Evolutionary conservation across 768 basidiomycete species (phyloP).

Genomic region (Punctularia strigosozonata): DNA sequence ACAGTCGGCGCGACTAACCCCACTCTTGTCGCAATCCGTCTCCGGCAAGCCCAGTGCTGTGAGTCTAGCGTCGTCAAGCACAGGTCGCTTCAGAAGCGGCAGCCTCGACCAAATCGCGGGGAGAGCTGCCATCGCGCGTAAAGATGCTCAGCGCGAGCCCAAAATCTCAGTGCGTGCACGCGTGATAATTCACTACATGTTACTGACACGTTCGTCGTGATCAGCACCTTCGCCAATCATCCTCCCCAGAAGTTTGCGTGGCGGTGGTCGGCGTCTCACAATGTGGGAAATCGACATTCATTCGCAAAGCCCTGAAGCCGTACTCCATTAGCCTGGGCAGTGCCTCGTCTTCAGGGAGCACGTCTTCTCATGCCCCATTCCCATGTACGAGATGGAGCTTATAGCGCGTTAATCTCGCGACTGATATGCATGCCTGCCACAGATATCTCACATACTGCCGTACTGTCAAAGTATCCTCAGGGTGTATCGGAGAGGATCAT

Average conservation of each 20-base stretch:
- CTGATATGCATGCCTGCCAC: conserved; percentile 17
- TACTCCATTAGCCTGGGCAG: conserved; percentile 27
- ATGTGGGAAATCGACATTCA: conserved; percentile 80
- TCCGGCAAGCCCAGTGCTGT: too few relatives aligned
- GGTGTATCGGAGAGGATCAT: conserved; percentile 9
- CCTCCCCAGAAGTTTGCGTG: conserved; percentile 37
- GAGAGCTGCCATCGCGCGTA: not conserved
- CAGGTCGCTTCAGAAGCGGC: too few relatives aligned
- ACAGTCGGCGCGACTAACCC: too few relatives aligned
- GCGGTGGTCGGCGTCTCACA: conserved; percentile 68
- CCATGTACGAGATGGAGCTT: not conserved
- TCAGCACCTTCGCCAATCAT: not conserved
- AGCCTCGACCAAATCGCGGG: not conserved
- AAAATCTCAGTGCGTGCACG: not conserved
- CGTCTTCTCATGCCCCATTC: not conserved
- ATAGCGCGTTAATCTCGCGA: not conserved
- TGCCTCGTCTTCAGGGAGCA: not conserved
- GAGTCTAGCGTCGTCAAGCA: too few relatives aligned
- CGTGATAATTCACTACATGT: not conserved
- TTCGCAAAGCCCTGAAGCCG: conserved; percentile 61
- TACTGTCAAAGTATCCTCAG: conserved; percentile 10
- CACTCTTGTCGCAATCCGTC: too few relatives aligned
- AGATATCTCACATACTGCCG: conserved; percentile 32
- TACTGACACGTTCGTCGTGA: not conserved
- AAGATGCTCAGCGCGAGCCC: not conserved